These are phyloP conservation scores for Pseudogymnoascus sp. DNA, from an alignment of 2,329 filamentous ascomycete genomes.

Conservation along the genomic window DNA sequence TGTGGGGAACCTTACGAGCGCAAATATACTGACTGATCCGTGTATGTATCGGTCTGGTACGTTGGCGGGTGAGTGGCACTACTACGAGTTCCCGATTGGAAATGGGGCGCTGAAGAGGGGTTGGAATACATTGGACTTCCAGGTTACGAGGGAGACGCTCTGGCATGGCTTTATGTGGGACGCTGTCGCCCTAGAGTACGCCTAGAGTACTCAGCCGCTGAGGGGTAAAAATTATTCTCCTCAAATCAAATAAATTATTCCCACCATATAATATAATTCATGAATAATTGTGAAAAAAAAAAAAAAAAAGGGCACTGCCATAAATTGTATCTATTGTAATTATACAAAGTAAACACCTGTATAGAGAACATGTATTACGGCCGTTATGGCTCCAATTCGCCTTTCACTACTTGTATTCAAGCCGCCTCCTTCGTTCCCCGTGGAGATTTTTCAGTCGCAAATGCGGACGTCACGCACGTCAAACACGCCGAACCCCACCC, in stretches of 20 bases:
- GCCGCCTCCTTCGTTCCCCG: not conserved
- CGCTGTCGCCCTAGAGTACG: conserved; percentile 30
- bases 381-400: not conserved
- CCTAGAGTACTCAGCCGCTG: not conserved
- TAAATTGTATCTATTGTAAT: not conserved
- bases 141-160: conserved; percentile 27
- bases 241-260: not conserved
- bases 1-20: conserved; percentile 30
- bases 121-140: conserved; percentile 30
- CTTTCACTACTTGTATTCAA: not conserved
- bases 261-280: not conserved
- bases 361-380: not conserved
- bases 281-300: not conserved
- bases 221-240: not conserved
- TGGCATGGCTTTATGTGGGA: conserved; percentile 37
- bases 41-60: conserved; percentile 35
- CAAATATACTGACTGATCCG: conserved; percentile 30
- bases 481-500: not conserved
- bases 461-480: not conserved
- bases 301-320: not conserved
- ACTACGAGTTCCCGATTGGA: conserved; percentile 30
- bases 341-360: not conserved
- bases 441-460: not conserved
- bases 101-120: conserved; percentile 27
- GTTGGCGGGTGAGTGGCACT: conserved; percentile 34